Evolutionary conservation across 2,329 filamentous ascomycete species (phyloP).

Genomic region (Camptophora hylomeconis): DNA sequence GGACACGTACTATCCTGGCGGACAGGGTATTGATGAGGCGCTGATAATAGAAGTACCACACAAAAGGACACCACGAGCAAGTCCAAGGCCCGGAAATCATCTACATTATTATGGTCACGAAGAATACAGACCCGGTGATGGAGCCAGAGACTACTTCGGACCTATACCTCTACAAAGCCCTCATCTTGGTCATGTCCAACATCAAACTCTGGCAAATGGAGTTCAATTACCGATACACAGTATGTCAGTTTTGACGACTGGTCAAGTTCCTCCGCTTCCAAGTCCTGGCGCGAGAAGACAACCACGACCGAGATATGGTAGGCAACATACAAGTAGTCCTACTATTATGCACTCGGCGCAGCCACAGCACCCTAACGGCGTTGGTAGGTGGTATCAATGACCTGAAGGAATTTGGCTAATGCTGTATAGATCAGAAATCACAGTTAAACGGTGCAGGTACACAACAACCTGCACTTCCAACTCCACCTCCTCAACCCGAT

Average conservation of each 20-base stretch:
- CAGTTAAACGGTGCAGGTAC: constrained; percentile 24
- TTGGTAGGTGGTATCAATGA: constrained; percentile 17
- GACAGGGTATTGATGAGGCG: constrained; percentile 79
- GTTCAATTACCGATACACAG: constrained; percentile 39
- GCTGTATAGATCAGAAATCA: constrained; percentile 26
- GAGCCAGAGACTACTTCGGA: constrained; percentile 71
- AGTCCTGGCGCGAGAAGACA: constrained; percentile 63
- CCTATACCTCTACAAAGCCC: constrained; percentile 45
- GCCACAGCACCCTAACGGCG: constrained; percentile 19
- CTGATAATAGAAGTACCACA: constrained; percentile 76
- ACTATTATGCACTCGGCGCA: constrained; percentile 47
- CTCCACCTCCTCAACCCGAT: constrained; percentile 33
- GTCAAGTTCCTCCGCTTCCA: constrained; percentile 65
- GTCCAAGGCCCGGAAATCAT: constrained; percentile 46
- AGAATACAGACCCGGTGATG: constrained; percentile 53
- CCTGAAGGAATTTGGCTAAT: constrained; percentile 24
- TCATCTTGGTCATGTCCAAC: constrained; percentile 22
- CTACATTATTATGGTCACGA: constrained; percentile 42
- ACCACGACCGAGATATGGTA: constrained; percentile 47
- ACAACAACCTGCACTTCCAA: constrained; percentile 42
- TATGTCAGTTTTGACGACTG: constrained; percentile 69
- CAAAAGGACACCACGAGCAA: constrained; percentile 65
- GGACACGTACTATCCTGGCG: constrained; percentile 72
- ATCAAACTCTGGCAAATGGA: constrained; percentile 19
- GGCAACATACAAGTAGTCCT: constrained; percentile 72